Base-by-base conservation (phyloP, 192 early-diverging fungal genomes). In the Linnemannia hyalina region DNA sequence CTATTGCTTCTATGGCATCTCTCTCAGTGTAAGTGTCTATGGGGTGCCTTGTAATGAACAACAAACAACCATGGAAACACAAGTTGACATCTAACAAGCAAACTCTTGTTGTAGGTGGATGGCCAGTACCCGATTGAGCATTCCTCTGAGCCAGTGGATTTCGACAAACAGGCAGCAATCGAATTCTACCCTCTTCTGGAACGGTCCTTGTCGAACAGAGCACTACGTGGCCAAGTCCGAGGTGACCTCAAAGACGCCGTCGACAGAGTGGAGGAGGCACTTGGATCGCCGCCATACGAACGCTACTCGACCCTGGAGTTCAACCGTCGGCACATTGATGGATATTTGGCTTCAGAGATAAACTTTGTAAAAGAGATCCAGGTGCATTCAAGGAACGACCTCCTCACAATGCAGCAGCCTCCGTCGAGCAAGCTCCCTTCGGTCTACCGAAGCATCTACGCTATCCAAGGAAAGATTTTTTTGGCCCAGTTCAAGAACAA, bases 1-100 rank as follows among this genome's bases (percentile, higher is more conserved):
- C 68, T 88, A 92, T 79, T 95, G 94, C 65, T 74, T 95, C 32
- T 95, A 93, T 73, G 90, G 91, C 41, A 88, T 92, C 22, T 82
- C 87, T 40, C 78, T 94, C 40, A 90, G 90, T 47, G 93, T 94
- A 90, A 77, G 88, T 80, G 63, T 40, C 32, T 22, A 18, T 13
- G 11, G 42, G 70, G 49, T 32, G 0, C 18, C 35, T 23, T 71
- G 36, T 63, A 26, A 35, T 32, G 3, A 26, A 32, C 8, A 10
- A 41, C 0, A 16, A 46, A 20, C 16, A 32, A 44, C 23, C 60
- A 71, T 77, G 26, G 23, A 26, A 8, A n/a, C 18, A 44, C n/a
- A 47, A 44, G 5, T 35, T 13, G 73, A 7, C 16, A 2, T 32
- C 10, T 8, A 16, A 26, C 36, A 52, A 13, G 35, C n/a, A 29